Percentiles rank a stretch among this genome's conserved stretches.
phyloP scores from a whole-genome alignment of 2,329 filamentous ascomycete species.

The Stenocarpella maydis region DNA sequence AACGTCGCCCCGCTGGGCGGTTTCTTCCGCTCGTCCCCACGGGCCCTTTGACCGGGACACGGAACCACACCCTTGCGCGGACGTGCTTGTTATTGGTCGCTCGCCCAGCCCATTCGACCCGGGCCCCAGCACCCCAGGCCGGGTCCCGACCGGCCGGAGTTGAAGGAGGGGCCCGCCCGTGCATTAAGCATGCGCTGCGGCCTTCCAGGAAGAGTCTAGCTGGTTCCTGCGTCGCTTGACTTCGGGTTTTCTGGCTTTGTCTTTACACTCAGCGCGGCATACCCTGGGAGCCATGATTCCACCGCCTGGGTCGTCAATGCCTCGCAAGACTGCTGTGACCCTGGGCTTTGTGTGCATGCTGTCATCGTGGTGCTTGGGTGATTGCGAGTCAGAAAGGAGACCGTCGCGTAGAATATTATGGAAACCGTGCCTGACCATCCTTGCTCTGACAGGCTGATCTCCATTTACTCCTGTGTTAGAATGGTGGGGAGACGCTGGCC shows the following conservation, averaged over 20 bases:
- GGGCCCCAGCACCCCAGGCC: not conserved
- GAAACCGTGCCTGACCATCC: not conserved
- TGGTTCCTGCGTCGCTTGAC: not conserved
- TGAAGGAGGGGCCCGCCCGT: conserved; percentile 7
- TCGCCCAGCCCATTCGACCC: not conserved
- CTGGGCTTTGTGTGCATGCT: not conserved
- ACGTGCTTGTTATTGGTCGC: not conserved
- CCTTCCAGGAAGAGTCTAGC: not conserved
- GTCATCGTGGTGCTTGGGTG: not conserved
- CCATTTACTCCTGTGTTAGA: not conserved
- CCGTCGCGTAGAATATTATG: not conserved
- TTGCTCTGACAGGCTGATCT: not conserved
- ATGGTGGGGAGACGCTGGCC: not conserved
- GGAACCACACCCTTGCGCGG: no score
- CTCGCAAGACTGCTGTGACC: not conserved
- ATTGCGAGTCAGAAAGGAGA: not conserved
- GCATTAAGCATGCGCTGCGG: conserved; percentile 9
- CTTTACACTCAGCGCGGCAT: not conserved
- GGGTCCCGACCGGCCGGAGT: conserved; percentile 1
- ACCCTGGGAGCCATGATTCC: not conserved
- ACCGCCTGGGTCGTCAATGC: not conserved
- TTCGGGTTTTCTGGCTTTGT: not conserved
- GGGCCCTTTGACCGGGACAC: not conserved
- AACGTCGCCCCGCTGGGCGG: not conserved
- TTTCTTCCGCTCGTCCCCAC: conserved; percentile 1